Conservation (phyloP, 2,329 filamentous ascomycete species). For the Verticillium zaregamsianum region DNA sequence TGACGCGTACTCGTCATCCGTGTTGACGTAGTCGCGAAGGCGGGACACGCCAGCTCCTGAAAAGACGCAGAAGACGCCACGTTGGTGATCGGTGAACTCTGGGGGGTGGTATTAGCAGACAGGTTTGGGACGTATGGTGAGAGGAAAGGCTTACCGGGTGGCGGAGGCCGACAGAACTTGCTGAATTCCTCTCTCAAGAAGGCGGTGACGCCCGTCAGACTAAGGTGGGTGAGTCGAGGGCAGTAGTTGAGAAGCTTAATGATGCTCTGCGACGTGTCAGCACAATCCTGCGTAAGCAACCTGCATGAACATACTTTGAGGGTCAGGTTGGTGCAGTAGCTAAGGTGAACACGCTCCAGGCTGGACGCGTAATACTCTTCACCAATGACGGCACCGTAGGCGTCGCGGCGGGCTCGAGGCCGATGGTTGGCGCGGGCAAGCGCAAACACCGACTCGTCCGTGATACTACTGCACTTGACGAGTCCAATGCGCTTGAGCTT, state of each 20-base stretch:
- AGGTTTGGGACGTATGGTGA: background rate
- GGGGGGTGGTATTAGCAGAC: conserved; percentile 18
- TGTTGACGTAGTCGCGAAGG: conserved; percentile 75
- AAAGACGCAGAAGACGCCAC: conserved; percentile 96
- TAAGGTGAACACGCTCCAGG: conserved; percentile 90
- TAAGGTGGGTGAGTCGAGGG: conserved; percentile 87
- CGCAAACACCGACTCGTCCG: conserved; percentile 81
- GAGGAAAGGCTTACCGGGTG: conserved; percentile 50
- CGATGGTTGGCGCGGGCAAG: conserved; percentile 68
- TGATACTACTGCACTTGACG: conserved; percentile 89
- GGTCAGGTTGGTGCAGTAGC: conserved; percentile 85
- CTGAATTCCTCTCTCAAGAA: conserved; percentile 85
- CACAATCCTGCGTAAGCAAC: background rate
- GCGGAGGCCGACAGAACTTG: conserved; percentile 80
- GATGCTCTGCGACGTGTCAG: conserved; percentile 63
- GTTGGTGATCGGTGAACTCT: conserved; percentile 95
- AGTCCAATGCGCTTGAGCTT: conserved; percentile 93
- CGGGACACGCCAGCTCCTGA: conserved; percentile 78
- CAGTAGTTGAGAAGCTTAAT: conserved; percentile 85
- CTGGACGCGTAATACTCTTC: conserved; percentile 58
- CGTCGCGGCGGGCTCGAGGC: conserved; percentile 43
- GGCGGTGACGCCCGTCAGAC: conserved; percentile 86
- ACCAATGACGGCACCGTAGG: conserved; percentile 39
- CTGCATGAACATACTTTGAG: conserved; percentile 58
- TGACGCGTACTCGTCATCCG: conserved; percentile 40